These are phyloP conservation scores for Exophiala sideris DNA, from an alignment of 2,329 filamentous ascomycete species.

Conservation along the genomic window DNA sequence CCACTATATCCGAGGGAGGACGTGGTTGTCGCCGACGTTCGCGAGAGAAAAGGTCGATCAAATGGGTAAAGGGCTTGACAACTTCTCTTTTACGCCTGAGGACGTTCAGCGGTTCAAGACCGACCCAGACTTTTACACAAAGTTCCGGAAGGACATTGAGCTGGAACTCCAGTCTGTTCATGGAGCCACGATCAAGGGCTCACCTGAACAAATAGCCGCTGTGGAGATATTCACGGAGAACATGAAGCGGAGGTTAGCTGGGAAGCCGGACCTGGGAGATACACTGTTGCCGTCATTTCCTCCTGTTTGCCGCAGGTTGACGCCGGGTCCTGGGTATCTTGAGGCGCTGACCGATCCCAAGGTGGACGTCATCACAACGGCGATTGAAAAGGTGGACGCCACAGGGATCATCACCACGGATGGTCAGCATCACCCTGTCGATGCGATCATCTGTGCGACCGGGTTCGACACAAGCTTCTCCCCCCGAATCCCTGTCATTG, in stretches of 20 bases:
- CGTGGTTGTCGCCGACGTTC: constrained; percentile 21
- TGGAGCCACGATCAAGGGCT: constrained; percentile 1
- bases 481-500: constrained; percentile 35
- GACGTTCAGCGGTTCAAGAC: constrained; percentile 12
- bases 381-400: constrained; percentile 12
- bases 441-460: constrained; percentile 39
- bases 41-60: constrained; percentile 15
- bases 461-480: constrained; percentile 37
- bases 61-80: constrained; percentile 23
- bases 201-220: not conserved
- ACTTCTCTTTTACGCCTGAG: constrained; percentile 16
- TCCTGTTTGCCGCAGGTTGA: constrained; percentile 42
- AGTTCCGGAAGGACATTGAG: constrained; percentile 23
- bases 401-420: constrained; percentile 27
- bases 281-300: constrained; percentile 40
- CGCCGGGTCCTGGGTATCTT: constrained; percentile 45
- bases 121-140: constrained; percentile 10
- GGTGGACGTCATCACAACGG: constrained; percentile 13
- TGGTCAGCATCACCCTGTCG: constrained; percentile 32
- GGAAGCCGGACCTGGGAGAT: constrained; percentile 31
- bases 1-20: constrained; percentile 25
- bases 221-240: constrained; percentile 16
- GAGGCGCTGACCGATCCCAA: constrained; percentile 26
- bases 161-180: constrained; percentile 7
- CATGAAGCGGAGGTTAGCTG: constrained; percentile 19